Evolutionary conservation across 2,329 filamentous ascomycete species (phyloP).

Genomic region (Exophiala oligosperma): DNA sequence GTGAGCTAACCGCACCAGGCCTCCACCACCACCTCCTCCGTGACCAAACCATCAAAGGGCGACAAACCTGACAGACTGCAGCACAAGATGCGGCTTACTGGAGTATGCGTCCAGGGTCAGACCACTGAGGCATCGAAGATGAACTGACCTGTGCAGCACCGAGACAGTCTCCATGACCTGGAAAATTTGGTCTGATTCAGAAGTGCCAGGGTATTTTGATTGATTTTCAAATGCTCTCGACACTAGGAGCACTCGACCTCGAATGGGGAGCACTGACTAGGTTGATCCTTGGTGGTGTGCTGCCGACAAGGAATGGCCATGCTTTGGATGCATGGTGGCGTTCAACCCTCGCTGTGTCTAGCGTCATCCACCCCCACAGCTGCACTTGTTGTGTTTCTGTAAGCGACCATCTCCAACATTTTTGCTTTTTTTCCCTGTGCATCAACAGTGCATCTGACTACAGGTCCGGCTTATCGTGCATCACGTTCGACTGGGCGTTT

Average conservation of each 20-base stretch:
- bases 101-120: conserved; percentile 1
- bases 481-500: not conserved
- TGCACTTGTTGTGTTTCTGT: not conserved
- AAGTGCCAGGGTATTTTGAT: not conserved
- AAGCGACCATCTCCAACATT: not conserved
- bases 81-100: not conserved
- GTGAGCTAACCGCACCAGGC: too few species aligned
- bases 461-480: not conserved
- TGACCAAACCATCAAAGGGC: not conserved
- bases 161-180: not conserved
- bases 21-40: not conserved
- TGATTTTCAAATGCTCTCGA: not conserved
- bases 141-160: not conserved
- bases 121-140: not conserved
- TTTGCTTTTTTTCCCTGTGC: not conserved
- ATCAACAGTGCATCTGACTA: not conserved
- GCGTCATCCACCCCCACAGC: conserved; percentile 14
- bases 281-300: not conserved
- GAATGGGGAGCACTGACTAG: not conserved
- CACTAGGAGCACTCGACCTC: not conserved
- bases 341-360: conserved; percentile 5
- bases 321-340: conserved; percentile 11
- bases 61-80: not conserved
- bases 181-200: not conserved
- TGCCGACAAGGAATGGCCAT: conserved; percentile 1